Evolutionary conservation across 768 basidiomycete genomes (phyloP), one percentile per base, ranked within the genome.

Genomic region (Macrolepiota albuminosa): DNA sequence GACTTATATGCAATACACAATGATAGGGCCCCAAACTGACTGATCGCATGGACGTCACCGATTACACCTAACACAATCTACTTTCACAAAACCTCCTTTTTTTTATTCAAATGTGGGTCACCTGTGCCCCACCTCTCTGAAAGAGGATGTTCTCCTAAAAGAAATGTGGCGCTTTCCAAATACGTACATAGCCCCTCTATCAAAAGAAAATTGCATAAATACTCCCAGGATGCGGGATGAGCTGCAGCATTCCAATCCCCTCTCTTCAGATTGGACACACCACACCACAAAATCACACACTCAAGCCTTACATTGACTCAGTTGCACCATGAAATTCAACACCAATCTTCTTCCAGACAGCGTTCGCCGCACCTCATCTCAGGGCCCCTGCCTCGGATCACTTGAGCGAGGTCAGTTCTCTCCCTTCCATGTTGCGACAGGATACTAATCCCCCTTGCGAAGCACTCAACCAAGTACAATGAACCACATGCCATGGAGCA

Each of bases 121-220:
- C 34, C 29, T 40, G 31, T 40, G 42, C 57, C 40, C 45, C 49
- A 37, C 51, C 40, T 11, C 57, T 26, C 14, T 21, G 1, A 50
- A 37, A 39, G 0, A 37, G 10, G n/a, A 33, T 33, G 42, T 37
- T 42, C 42, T 39, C 51, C 51, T 37, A 36, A 6, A 34, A 13
- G 2, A 37, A 18, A 5, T 57, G 56, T 57, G 57, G 49, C 49
- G 40, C n/a, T 36, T 58, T 13, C 57, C 48, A 43, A 34, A 58
- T 33, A 51, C 11, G 31, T 21, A 21, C 4, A 11, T n/a, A 43
- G 37, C 49, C 49, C 49, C 57, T 57, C 14, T 49, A 43, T 5
- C 4, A 21, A 10, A 10, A 8, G 49, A 21, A 21, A 42, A 33
- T 21, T 14, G 36, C 13, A 51, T 43, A 51, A 24, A 58, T 18